phyloP scores from a whole-genome alignment of 1,284 basidiomycete genomes.

The Athelia psychrophila region DNA sequence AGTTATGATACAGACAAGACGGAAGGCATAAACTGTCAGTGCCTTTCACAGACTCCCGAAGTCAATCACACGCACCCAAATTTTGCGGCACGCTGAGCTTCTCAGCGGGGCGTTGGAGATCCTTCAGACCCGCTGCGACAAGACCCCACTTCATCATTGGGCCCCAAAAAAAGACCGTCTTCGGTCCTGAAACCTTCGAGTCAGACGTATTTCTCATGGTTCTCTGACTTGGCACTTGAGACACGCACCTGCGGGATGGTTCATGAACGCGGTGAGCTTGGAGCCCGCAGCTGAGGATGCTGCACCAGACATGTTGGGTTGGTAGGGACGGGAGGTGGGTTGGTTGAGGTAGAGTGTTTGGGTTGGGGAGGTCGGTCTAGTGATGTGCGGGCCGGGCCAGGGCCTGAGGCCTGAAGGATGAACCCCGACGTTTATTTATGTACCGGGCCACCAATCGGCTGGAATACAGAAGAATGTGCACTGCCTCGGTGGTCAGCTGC shows the following conservation, averaged over 20 bases:
- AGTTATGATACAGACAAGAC: too few relatives aligned
- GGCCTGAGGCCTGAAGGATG: too few relatives aligned
- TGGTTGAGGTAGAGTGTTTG: too few relatives aligned
- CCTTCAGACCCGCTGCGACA: conserved; percentile 93
- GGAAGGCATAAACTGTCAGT: not conserved
- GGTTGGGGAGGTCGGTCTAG: too few relatives aligned
- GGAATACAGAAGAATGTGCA: too few relatives aligned
- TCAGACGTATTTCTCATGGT: not conserved
- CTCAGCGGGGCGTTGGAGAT: conserved; percentile 88
- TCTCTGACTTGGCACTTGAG: conserved; percentile 2
- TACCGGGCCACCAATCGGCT: too few relatives aligned
- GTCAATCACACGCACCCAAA: conserved; percentile 56
- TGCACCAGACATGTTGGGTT: conserved; percentile 72
- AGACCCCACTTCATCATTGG: conserved; percentile 97
- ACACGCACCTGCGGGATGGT: conserved; percentile 79
- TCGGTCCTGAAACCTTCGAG: conserved; percentile 56
- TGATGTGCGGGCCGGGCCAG: too few relatives aligned
- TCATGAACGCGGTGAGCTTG: conserved; percentile 82
- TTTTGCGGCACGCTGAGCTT: conserved; percentile 97
- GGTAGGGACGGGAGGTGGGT: too few relatives aligned
- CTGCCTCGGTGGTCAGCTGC: too few relatives aligned
- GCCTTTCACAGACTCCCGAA: too few relatives aligned
- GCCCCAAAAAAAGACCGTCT: conserved; percentile 99
- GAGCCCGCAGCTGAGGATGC: conserved; percentile 79
- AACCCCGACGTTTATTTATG: too few relatives aligned